Evolutionary conservation across 257 asterid genomes (phyloP), one percentile per base, ranked within the genome.

Genomic region (Euphrasia confusa): DNA sequence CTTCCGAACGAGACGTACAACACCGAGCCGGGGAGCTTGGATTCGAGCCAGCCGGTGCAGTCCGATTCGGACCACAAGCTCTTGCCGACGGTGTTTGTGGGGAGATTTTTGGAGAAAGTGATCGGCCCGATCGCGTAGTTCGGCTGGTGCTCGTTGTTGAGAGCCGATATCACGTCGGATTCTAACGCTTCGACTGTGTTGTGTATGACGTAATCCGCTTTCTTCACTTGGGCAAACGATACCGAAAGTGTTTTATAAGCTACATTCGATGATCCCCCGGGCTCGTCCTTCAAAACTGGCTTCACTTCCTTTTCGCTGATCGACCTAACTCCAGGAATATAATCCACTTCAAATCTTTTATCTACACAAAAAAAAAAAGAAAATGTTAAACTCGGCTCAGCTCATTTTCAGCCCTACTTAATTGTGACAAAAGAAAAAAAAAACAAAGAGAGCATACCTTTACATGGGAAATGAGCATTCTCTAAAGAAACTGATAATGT

Each of bases 101-200:
- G 27, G 8, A 70, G 30, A 8, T 35, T 40, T 8, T 66, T 50
- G 50, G 74, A 71, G 24, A 78, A 79, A 21, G 70, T 74, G 14
- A 71, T 45, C 2, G 85, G 82, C 54, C 95, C 96, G 58, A 88
- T 71, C 7, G 95, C 77, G 44, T 80, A 86, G 12, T 35, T 71
- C n/a, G 75, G 80, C 4, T 68, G 76, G 65, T 58, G 65, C 30
- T 68, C 68, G 75, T 70, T 54, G 75, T 70, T 54, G 21, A 83
- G 75, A 56, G 77, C 74, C 17, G 85, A 74, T 13, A 86, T 33
- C 0, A 78, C 71, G 1, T 70, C 56, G 1, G 70, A 54, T 72
- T 86, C 96, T 24, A 86, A 73, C 60, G 86, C 95, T 28, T 75
- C 69, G 2, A 89, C 75, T 0, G 93, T 84, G 82, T 89, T 89